Base-by-base conservation (phyloP, 441 rosid genomes). In the Gossypium schwendimanii region DNA sequence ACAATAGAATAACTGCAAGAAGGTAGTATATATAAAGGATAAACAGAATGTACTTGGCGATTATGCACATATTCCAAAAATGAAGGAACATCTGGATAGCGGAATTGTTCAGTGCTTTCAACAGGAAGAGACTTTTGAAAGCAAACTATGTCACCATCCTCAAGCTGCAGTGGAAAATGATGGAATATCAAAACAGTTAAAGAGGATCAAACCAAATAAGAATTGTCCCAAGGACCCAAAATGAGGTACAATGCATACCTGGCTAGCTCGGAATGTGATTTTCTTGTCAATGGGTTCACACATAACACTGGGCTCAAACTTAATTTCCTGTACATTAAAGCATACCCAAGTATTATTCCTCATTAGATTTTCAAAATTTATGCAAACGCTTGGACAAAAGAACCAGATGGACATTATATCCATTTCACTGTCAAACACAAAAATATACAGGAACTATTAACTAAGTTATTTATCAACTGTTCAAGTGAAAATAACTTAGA, bases 41-140 rank as follows among this genome's bases (percentile, higher is more conserved):
- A 7, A 67, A 63, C 49, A 23, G 60, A 39, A 17, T 66, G 20
- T 79, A 86, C 89, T 70, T 79, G 89, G 4, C 86, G 86, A 77
- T 84, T 86, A 47, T 82, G 87, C 63, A 86, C 86, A 50, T 86
- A 86, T 80, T 86, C 89, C 77, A 86, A 72, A 78, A 79, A 86
- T 18, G 86, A 76, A 62, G 87, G 84, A 61, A 86, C 87, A 63
- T 86, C 83, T 3, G 84, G 86, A 76, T 86, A 86, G 28, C 80
- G 83, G 69, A 58, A 74, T 57, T 77, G 82, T 62, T 75, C 81
- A 69, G 41, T 70, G 55, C 71, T 72, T 65, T 75, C 83, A 50
- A 69, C 68, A 23, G 77, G 74, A 69, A 61, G 39, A 53, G 81
- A 33, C 63, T 85, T 82, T 71, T 85, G 86, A 79, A 82, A 79